Evolutionary conservation across 768 basidiomycete species (phyloP).

Genomic region (Cytidiella melzeri): DNA sequence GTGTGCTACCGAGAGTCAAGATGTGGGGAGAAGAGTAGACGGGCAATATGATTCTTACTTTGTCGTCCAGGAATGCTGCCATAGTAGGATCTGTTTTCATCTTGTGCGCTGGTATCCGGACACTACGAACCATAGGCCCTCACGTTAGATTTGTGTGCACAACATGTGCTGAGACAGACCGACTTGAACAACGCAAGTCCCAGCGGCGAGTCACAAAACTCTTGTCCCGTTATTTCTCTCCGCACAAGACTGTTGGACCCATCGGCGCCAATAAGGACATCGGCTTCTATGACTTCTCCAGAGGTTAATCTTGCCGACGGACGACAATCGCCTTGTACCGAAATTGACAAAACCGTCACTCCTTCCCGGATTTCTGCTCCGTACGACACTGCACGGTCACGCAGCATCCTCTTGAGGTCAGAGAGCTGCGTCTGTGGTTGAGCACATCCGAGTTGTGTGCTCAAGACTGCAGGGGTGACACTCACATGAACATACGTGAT

Average conservation of each 20-base stretch:
- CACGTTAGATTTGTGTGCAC: background rate
- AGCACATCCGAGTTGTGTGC: background rate
- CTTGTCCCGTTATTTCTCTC: conserved; percentile 7
- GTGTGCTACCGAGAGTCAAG: too few relatives aligned
- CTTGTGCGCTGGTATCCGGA: conserved; percentile 5
- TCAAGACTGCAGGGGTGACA: background rate
- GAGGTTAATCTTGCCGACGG: conserved; percentile 21
- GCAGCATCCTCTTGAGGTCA: conserved; percentile 24
- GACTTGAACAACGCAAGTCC: conserved; percentile 16
- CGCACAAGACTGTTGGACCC: conserved; percentile 13
- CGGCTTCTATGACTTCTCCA: conserved; percentile 22
- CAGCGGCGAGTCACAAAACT: conserved; percentile 1
- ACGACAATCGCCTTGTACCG: background rate
- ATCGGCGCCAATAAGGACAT: conserved; percentile 26
- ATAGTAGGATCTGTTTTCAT: conserved; percentile 13
- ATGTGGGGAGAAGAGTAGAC: too few relatives aligned
- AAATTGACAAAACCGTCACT: conserved; percentile 12
- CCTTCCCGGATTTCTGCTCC: conserved; percentile 17
- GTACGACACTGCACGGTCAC: conserved; percentile 16
- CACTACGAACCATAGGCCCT: conserved; percentile 1
- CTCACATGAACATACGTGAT: conserved; percentile 44
- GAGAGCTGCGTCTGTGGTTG: conserved; percentile 17
- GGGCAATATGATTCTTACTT: too few relatives aligned
- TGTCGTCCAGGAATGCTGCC: conserved; percentile 1
- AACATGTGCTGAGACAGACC: background rate